Evolutionary conservation across 192 early-diverging fungal species (phyloP).

Genomic region (Entophlyctis luteolus): DNA sequence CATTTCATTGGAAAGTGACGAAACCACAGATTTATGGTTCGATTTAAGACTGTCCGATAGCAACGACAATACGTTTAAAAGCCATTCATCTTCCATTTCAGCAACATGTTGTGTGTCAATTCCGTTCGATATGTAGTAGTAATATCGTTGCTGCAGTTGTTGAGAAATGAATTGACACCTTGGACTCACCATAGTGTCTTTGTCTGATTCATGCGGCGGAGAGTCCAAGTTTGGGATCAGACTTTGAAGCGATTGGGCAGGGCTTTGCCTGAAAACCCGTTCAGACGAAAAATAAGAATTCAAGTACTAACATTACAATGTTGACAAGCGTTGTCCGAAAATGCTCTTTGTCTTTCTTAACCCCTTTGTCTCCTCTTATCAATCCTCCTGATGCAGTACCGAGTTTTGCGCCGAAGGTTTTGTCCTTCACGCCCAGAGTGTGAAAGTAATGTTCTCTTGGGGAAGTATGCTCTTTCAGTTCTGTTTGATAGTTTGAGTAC

Average conservation of each 20-base stretch:
- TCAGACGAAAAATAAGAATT: not conserved
- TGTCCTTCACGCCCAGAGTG: constrained; percentile 21
- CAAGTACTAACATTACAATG: constrained; percentile 50
- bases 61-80: constrained; percentile 50
- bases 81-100: constrained; percentile 60
- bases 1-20: constrained; percentile 53
- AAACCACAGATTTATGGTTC: constrained; percentile 36
- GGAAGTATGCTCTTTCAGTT: constrained; percentile 14
- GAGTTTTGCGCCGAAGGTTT: not conserved
- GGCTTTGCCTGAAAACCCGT: constrained; percentile 36
- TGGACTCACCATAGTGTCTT: constrained; percentile 31
- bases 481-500: not conserved
- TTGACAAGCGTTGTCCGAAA: constrained; percentile 57
- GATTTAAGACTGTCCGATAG: constrained; percentile 45
- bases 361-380: constrained; percentile 30
- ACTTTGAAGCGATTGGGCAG: constrained; percentile 15
- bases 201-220: constrained; percentile 22
- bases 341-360: constrained; percentile 53
- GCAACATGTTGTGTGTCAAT: constrained; percentile 62
- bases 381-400: not conserved
- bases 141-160: constrained; percentile 55
- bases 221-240: constrained; percentile 4
- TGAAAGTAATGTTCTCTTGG: constrained; percentile 15
- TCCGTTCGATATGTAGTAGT: constrained; percentile 64
- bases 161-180: not conserved